phyloP scores from a whole-genome alignment of 331 rosid genomes.

The Pyracantha coccinea region DNA sequence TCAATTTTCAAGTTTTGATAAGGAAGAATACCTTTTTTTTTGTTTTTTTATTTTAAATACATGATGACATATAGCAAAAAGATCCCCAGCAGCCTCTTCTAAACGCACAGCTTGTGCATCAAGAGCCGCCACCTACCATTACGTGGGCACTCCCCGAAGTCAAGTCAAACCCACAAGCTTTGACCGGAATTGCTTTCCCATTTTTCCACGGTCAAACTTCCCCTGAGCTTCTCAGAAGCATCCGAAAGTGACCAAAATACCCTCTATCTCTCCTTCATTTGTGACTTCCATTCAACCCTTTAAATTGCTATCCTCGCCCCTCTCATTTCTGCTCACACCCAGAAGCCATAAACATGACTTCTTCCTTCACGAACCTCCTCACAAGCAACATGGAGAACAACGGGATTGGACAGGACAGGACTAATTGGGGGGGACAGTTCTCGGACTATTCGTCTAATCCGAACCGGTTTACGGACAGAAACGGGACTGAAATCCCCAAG shows the following conservation, averaged over 20 bases:
- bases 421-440: constrained; percentile 23
- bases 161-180: constrained; percentile 82
- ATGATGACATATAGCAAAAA: too few relatives aligned
- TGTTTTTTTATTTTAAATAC: too few relatives aligned
- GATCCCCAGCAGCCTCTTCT: too few relatives aligned
- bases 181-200: constrained; percentile 26
- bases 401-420: constrained; percentile 4
- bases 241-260: background rate
- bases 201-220: constrained; percentile 81
- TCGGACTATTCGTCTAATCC: constrained; percentile 33
- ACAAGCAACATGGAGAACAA: constrained; percentile 33
- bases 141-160: constrained; percentile 1
- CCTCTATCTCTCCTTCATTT: background rate
- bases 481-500: constrained; percentile 35
- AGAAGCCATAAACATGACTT: constrained; percentile 17
- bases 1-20: too few relatives aligned
- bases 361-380: constrained; percentile 44
- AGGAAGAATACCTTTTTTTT: too few relatives aligned
- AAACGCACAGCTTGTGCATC: background rate
- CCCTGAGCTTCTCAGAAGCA: constrained; percentile 38
- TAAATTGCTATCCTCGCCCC: background rate
- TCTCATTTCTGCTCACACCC: constrained; percentile 1
- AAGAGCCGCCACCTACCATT: constrained; percentile 14
- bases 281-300: background rate
- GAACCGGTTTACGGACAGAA: constrained; percentile 18